phyloP scores from a whole-genome alignment of 768 basidiomycete genomes.

The Podaxis sp. region DNA sequence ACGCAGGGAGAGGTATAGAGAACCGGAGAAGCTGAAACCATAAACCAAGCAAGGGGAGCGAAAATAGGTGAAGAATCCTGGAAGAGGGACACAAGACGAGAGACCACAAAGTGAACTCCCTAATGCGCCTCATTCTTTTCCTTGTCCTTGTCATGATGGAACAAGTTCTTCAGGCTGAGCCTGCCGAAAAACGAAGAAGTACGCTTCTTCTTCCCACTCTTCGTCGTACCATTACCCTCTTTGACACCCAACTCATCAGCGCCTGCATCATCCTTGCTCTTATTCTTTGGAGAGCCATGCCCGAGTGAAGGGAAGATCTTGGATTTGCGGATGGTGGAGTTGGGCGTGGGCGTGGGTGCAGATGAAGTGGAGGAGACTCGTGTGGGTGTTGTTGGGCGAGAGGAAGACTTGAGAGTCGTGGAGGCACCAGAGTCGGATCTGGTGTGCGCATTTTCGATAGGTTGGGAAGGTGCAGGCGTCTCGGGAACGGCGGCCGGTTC shows the following conservation, averaged over 20 bases:
- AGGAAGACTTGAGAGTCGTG: constrained; percentile 15
- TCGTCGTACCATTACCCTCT: constrained; percentile 18
- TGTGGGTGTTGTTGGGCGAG: constrained; percentile 26
- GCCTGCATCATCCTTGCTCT: neutral
- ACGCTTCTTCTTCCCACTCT: constrained; percentile 46
- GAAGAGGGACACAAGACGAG: neutral
- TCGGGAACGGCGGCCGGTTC: neutral
- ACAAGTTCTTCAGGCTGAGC: constrained; percentile 49
- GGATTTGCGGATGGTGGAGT: constrained; percentile 17
- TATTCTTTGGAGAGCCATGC: neutral
- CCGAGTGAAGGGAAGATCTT: constrained; percentile 4
- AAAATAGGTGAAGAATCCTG: neutral
- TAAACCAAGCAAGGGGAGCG: neutral
- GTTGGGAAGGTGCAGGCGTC: neutral
- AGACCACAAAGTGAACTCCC: neutral
- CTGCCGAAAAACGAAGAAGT: constrained; percentile 49
- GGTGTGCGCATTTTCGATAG: neutral
- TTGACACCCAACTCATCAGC: neutral
- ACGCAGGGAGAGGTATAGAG: neutral
- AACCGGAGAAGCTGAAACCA: neutral
- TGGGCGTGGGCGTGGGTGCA: constrained; percentile 28
- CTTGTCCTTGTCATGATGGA: constrained; percentile 43
- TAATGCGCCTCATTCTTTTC: constrained; percentile 17
- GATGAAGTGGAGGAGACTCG: constrained; percentile 20
- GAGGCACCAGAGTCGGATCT: constrained; percentile 14